Base-by-base conservation (phyloP, 2,329 filamentous ascomycete genomes). In the Dothiorella sarmentorum region DNA sequence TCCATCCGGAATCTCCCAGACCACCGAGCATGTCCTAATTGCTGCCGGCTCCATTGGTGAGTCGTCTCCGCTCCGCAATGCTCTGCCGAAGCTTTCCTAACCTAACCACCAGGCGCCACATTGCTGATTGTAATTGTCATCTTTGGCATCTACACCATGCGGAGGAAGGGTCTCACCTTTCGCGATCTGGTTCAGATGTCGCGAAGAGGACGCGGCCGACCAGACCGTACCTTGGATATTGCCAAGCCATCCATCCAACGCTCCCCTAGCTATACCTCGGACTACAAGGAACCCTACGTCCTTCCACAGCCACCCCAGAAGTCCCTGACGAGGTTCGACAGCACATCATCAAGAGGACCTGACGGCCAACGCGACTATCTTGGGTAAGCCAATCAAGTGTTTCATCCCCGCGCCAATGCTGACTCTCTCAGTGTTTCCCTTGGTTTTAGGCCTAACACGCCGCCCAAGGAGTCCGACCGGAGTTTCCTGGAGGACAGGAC, bases 21-120 rank as follows among this genome's bases (percentile, higher is more conserved):
- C 68, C 7, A 74, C 72, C n/a, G 66, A 73, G 56, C 72, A 75
- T 56, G 58, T 73, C 60, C 68, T 75, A 27, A 75, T 75, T 26
- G 72, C 72, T 55, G 72, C 71, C 59, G 72, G 71, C 7, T 73
- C 72, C n/a, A 74, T 75, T 58, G 72, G 72, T 53, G 71, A 64
- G 49, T 53, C 5, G 2, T n/a, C 13, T 35, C 35, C 35, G 24
- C 7, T 27, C 24, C n/a, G 11, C 13, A 47, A 10, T 5, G 10
- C 3, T 9, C 1, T 18, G 2, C 11, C 22, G n/a, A 37, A 7
- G 5, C 29, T 18, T 26, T 26, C 40, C 49, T 53, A 38, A 53
- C 15, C 24, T n/a, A n/a, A 9, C 3, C 9, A 29, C 2, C 49
- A 75, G 72, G 71, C 61, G 71, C 69, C 22, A 74, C 73, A 9